Conservation (phyloP, 2,329 filamentous ascomycete species). For the Apiospora marii region DNA sequence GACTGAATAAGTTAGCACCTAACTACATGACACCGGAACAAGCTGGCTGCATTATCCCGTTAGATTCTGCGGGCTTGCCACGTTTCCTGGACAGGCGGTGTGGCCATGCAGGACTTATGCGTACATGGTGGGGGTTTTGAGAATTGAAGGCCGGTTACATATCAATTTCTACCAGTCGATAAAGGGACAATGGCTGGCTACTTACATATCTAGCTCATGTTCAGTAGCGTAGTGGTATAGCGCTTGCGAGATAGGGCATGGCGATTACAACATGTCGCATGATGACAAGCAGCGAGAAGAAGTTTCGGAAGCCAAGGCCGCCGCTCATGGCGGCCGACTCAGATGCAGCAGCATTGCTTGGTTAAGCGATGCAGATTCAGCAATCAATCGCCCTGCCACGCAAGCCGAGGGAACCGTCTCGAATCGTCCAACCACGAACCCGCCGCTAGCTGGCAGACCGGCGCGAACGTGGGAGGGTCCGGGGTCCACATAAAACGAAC, state of each 20-base stretch:
- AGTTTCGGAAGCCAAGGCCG: not conserved
- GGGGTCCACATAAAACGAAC: not conserved
- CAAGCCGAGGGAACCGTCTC: slow-evolving; percentile 8
- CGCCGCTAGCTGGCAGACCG: not conserved
- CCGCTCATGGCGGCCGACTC: not conserved
- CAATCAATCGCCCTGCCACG: not conserved
- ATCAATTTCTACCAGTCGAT: too few relatives aligned
- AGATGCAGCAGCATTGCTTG: not conserved
- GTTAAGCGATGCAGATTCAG: not conserved
- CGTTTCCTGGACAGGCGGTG: slow-evolving; percentile 11
- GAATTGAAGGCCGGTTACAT: not conserved
- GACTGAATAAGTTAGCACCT: not conserved
- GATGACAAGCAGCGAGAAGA: not conserved
- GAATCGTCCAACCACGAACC: not conserved
- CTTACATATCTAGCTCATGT: not conserved
- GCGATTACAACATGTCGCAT: slow-evolving; percentile 7
- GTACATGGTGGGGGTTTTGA: not conserved
- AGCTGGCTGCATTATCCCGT: not conserved
- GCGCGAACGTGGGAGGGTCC: not conserved
- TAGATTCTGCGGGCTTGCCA: not conserved
- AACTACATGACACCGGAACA: not conserved
- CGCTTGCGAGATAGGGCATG: not conserved
- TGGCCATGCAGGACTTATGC: slow-evolving; percentile 12
- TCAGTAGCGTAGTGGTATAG: not conserved
- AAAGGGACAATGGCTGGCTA: not conserved